These are phyloP conservation scores for Citrus australasica DNA, from an alignment of 345 rosid genomes.

Conservation along the genomic window DNA sequence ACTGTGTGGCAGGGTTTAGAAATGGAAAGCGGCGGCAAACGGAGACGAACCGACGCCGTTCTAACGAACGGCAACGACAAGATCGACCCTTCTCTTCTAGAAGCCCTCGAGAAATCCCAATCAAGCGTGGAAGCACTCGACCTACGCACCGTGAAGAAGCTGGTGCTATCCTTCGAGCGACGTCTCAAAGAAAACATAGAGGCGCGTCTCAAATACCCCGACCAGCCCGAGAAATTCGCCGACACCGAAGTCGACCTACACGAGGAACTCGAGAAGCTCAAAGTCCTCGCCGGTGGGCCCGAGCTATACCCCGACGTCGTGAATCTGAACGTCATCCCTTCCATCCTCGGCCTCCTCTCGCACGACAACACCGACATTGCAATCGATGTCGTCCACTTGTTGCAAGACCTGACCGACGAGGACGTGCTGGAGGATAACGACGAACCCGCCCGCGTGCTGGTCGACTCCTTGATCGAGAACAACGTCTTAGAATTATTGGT, in stretches of 20 bases:
- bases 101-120: conserved; percentile 80
- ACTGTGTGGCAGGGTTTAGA: not conserved
- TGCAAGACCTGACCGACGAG: conserved; percentile 90
- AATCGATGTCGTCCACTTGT: conserved; percentile 80
- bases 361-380: conserved; percentile 91
- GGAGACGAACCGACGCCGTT: conserved; percentile 28
- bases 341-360: conserved; percentile 72
- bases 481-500: conserved; percentile 84
- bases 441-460: conserved; percentile 69
- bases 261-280: conserved; percentile 87
- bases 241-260: conserved; percentile 86
- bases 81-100: conserved; percentile 74
- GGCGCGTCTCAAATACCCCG: conserved; percentile 90
- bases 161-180: conserved; percentile 92
- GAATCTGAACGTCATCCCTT: conserved; percentile 61
- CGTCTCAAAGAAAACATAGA: conserved; percentile 95
- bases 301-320: conserved; percentile 93
- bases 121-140: conserved; percentile 63
- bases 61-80: conserved; percentile 20
- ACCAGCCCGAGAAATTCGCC: conserved; percentile 86
- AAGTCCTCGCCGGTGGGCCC: conserved; percentile 86
- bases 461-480: conserved; percentile 73
- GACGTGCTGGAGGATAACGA: conserved; percentile 88
- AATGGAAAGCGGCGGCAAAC: conserved; percentile 38
- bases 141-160: conserved; percentile 74